A percentile compares a stretch with the other conserved stretches of the same genome.
Conservation (phyloP, 1,139 yeast genomes). For the Debaryomyces nepalensis region DNA sequence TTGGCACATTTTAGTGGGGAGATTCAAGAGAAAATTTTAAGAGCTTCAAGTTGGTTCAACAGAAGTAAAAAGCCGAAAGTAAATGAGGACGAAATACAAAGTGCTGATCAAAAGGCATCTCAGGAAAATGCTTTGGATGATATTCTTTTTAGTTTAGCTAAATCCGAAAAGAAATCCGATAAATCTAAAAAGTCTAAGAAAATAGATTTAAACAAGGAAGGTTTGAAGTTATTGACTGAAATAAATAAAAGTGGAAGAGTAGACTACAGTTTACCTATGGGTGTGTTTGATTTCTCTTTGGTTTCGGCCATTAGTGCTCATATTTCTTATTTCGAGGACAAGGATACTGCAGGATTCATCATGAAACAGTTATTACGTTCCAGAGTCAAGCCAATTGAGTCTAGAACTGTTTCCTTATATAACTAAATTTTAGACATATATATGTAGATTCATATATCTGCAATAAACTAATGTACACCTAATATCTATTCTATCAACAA, state of each 20-base stretch:
- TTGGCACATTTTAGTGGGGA: conserved; percentile 48
- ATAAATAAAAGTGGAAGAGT: conserved; percentile 75
- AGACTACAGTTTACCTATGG: conserved; percentile 81
- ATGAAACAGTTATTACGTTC: conserved; percentile 54
- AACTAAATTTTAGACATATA: conserved; percentile 12
- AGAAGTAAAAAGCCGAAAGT: conserved; percentile 16
- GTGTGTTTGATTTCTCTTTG: conserved; percentile 77
- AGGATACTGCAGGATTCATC: conserved; percentile 80
- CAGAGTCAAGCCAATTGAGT: conserved; percentile 24
- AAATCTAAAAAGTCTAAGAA: conserved; percentile 23
- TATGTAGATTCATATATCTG: neutral
- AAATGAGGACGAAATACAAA: conserved; percentile 19
- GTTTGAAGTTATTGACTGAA: conserved; percentile 38
- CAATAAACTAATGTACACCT: conserved; percentile 3
- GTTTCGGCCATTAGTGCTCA: conserved; percentile 86
- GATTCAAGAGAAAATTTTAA: conserved; percentile 47
- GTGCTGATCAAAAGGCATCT: conserved; percentile 28
- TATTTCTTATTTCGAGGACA: conserved; percentile 84
- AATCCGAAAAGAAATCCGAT: conserved; percentile 24
- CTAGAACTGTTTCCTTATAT: conserved; percentile 31
- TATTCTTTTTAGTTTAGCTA: conserved; percentile 39
- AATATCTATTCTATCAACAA: conserved; percentile 37
- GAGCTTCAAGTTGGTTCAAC: conserved; percentile 53
- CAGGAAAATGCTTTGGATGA: conserved; percentile 53
- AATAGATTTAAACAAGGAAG: conserved; percentile 29